Base-by-base conservation (phyloP, 2,329 filamentous ascomycete species). In the Balansia obtecta region DNA sequence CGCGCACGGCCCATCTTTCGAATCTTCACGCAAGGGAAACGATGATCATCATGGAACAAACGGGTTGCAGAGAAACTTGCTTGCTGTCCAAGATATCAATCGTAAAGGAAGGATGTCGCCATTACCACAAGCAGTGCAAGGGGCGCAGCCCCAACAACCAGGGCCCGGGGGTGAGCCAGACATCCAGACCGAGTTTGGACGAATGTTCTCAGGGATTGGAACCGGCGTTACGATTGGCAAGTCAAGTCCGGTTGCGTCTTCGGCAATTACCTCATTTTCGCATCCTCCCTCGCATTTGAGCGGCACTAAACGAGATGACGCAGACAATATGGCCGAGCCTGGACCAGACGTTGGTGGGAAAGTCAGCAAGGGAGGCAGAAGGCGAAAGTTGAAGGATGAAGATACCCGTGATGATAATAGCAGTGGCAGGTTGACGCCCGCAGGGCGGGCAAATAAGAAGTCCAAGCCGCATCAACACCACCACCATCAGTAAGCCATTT, bases 141-240 rank as follows among this genome's bases (percentile, higher is more conserved):
- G 91, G 20, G 90, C 87, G 1, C 90, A 95, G 64, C 81, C 84
- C 15, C 86, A 89, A 58, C 79, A 86, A 39, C 77, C 86, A 49
- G 87, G 86, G 3, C 87, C 88, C 6, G 80, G 82, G 13, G 86
- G 84, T 15, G 89, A 95, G 64, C 86, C 88, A 11, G 86, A 86
- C 42, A 95, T 96, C 61, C 95, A 96, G 73, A 94, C 83, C 63
- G 91, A 96, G 64, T 90, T 96, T 63, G 90, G 90, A 30, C 83
- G 88, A 54, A 95, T 96, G 76, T 96, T 95, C 68, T 88, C 88
- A 16, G 91, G 91, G n/a, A 88, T 97, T 57, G 90, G 73, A 52
- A 78, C 72, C 56, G 78, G 73, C 54, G 73, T 77, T 33, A 72
- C 54, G 71, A 71, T 77, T 52, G 71, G 71, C 22, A 67, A 73